These are phyloP conservation scores for Xerocomellus dryophilus DNA, from an alignment of 768 basidiomycete genomes.

Conservation along the genomic window DNA sequence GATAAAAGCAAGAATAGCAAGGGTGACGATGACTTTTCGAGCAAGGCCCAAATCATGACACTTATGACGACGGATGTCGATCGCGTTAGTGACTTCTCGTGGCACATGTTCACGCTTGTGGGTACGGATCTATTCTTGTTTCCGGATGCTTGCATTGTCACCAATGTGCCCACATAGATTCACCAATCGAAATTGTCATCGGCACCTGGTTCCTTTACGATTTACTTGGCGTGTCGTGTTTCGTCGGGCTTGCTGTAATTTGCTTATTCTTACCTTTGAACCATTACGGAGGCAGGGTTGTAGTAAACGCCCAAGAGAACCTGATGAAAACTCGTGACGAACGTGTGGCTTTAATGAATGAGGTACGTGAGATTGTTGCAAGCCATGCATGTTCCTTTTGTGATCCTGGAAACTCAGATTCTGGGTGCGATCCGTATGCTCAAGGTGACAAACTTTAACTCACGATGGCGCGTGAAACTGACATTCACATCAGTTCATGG, in stretches of 20 bases:
- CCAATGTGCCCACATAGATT: constrained; percentile 42
- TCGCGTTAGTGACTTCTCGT: constrained; percentile 80
- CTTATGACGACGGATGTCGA: constrained; percentile 95
- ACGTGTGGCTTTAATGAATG: constrained; percentile 89
- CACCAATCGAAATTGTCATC: constrained; percentile 74
- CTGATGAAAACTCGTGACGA: constrained; percentile 92
- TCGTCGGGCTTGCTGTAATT: constrained; percentile 75
- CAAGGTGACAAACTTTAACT: constrained; percentile 42
- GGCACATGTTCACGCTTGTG: constrained; percentile 73
- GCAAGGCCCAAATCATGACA: constrained; percentile 85
- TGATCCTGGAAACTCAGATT: constrained; percentile 40
- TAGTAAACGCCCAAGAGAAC: constrained; percentile 75
- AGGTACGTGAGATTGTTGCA: constrained; percentile 36
- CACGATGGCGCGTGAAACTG: neutral
- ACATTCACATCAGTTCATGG: constrained; percentile 69
- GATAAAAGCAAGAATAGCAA: constrained; percentile 14
- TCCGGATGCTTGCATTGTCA: neutral
- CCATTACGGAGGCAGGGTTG: constrained; percentile 78
- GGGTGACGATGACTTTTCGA: constrained; percentile 52
- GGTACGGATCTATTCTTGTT: constrained; percentile 39
- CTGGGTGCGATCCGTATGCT: constrained; percentile 89
- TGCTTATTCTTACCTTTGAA: constrained; percentile 75
- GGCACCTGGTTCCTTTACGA: constrained; percentile 75
- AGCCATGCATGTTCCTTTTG: neutral
- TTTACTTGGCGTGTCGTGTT: constrained; percentile 74